Base-by-base conservation (phyloP, 164 flowering plant species). In the Stephania yunnanensis region DNA sequence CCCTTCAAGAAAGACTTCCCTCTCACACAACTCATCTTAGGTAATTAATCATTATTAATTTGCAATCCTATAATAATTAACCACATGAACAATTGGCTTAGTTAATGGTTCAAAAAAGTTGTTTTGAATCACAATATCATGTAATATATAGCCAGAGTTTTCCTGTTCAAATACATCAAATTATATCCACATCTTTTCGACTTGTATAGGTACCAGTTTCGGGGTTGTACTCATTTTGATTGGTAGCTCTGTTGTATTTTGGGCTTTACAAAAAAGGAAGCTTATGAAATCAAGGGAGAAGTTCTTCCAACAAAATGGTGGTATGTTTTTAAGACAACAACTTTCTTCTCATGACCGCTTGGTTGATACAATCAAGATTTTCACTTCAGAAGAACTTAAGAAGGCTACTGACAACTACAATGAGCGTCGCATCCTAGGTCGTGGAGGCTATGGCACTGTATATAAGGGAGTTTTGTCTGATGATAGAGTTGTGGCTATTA, bases 271-370 rank as follows among this genome's bases (percentile, higher is more conserved):
- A 6, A 31, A 68, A 36, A 68, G 70, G 31, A 68, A 31, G 46
- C 70, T 68, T 11, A 68, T 68, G 46, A 36, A 36, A 68, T 46
- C 42, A 6, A 68, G 19, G 19, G 70, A 68, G n/a, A 68, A 68
- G n/a, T 68, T 68, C 70, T 68, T 68, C 46, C 70, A 68, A 68
- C 70, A 68, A 68, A 68, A 68, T 68, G 70, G 70, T 10, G 70
- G 70, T 15, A 10, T 68, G 19, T 68, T 68, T 6, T 36, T 68
- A 36, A 45, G 42, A 13, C 70, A 36, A 15, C 70, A 36, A 31
- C 42, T 68, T n/a, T 30, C 70, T 4, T 10, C 70, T 3, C 70
- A 20, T 12, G 44, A 68, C 6, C 9, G 9, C 44, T 31, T 17
- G 5, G 17, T 36, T 6, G 46, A 68, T 0, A 36, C 44, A 30